Conservation (phyloP, 2,329 filamentous ascomycete genomes). For the Cladophialophora bantiana region DNA sequence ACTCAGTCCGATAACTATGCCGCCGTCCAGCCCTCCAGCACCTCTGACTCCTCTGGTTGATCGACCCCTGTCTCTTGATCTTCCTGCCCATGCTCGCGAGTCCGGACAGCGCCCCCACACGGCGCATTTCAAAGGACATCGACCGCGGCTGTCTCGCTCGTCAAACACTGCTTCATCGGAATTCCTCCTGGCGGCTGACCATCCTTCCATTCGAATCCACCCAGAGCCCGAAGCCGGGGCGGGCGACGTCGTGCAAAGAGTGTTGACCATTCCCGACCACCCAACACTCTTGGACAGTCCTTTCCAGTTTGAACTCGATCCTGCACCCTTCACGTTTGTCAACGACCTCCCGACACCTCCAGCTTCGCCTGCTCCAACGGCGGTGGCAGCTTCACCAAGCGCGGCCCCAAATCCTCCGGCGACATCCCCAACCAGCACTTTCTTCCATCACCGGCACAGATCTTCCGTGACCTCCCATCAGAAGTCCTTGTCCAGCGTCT, state of each 20-base stretch:
- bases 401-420: slow-evolving; percentile 17
- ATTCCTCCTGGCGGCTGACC: slow-evolving; percentile 20
- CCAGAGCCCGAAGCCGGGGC: slow-evolving; percentile 11
- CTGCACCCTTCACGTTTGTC: slow-evolving; percentile 15
- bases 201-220: slow-evolving; percentile 17
- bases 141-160: slow-evolving; percentile 32
- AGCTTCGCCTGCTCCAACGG: slow-evolving; percentile 24
- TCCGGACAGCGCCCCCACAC: slow-evolving; percentile 5
- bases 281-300: slow-evolving; percentile 14
- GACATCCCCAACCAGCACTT: slow-evolving; percentile 31
- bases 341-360: slow-evolving; percentile 35
- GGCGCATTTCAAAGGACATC: slow-evolving; percentile 22
- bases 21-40: slow-evolving; percentile 34
- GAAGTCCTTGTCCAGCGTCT: slow-evolving; percentile 34
- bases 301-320: slow-evolving; percentile 30
- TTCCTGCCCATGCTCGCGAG: slow-evolving; percentile 6
- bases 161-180: slow-evolving; percentile 36
- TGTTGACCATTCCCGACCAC: slow-evolving; percentile 24
- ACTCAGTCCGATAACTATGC: slow-evolving; percentile 35
- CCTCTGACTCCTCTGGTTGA: slow-evolving; percentile 24
- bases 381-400: background rate
- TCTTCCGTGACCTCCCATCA: slow-evolving; percentile 20
- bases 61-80: slow-evolving; percentile 28
- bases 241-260: slow-evolving; percentile 21
- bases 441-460: slow-evolving; percentile 30